These are phyloP conservation scores for Acanthamoeba lenticulata DNA, from an alignment of 208 protist species.

Conservation along the genomic window DNA sequence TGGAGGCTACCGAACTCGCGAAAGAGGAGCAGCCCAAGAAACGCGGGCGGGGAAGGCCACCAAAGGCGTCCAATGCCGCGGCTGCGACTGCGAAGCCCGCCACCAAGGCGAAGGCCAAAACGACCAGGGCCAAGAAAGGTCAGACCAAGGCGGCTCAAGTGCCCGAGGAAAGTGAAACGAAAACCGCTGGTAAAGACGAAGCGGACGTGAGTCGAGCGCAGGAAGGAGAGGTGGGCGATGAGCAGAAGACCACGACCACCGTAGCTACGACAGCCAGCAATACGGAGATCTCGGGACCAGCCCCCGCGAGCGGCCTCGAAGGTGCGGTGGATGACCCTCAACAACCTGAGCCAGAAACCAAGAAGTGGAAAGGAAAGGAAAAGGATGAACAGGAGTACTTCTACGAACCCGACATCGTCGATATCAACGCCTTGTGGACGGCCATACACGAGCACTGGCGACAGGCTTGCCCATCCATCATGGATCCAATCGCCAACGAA, in stretches of 20 bases:
- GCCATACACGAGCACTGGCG: slow-evolving; percentile 11
- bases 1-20: not conserved
- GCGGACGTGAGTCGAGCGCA: not conserved
- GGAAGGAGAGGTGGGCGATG: too few species aligned
- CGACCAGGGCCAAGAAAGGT: not conserved
- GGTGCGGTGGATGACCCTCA: not conserved
- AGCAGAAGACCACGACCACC: too few species aligned
- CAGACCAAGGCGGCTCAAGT: not conserved
- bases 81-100: not conserved
- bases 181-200: not conserved
- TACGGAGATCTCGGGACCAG: too few species aligned
- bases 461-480: not conserved
- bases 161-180: not conserved
- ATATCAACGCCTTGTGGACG: slow-evolving; percentile 27
- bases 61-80: too few species aligned
- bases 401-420: slow-evolving; percentile 28
- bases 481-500: not conserved
- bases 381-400: slow-evolving; percentile 15
- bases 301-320: not conserved
- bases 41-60: not conserved
- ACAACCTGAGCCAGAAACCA: not conserved
- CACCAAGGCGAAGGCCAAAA: not conserved
- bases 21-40: not conserved
- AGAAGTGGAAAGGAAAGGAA: not conserved
- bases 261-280: too few species aligned